Conservation (phyloP, 108 stramenopile genomes). For the Conticribra guillardii region DNA sequence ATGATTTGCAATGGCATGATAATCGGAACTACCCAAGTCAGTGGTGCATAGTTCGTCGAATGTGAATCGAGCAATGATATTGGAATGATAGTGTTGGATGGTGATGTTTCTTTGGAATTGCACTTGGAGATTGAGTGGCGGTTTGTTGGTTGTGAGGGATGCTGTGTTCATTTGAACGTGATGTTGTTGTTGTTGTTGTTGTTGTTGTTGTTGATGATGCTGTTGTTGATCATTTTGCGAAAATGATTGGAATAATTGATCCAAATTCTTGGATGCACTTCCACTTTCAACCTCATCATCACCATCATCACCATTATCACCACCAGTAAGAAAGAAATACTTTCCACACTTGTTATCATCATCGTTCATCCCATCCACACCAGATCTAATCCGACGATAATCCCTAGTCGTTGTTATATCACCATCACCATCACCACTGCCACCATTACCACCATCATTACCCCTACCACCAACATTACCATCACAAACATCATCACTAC, state of each 20-base stretch:
- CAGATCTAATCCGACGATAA: conserved; percentile 41
- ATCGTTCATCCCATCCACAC: not conserved
- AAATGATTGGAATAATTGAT: conserved; percentile 26
- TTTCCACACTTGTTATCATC: conserved; percentile 19
- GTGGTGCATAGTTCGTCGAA: conserved; percentile 93
- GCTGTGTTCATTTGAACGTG: conserved; percentile 7
- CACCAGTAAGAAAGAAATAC: conserved; percentile 26
- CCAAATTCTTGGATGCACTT: conserved; percentile 18
- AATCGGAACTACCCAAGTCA: conserved; percentile 92
- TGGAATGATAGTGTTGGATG: conserved; percentile 39
- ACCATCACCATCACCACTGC: conserved; percentile 4
- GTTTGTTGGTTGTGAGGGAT: conserved; percentile 20
- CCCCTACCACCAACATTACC: not conserved
- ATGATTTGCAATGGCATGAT: conserved; percentile 83
- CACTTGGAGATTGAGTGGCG: conserved; percentile 21
- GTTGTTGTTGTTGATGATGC: not conserved
- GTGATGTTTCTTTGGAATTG: conserved; percentile 61
- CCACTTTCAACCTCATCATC: too few species aligned
- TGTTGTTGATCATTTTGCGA: not conserved
- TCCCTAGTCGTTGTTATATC: conserved; percentile 15
- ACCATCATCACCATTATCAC: conserved; percentile 10
- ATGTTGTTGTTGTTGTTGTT: not conserved
- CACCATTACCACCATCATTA: not conserved
- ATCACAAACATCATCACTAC: conserved; percentile 40
- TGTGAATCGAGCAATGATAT: conserved; percentile 62